These are phyloP conservation scores for Posidonia oceanica DNA, from an alignment of 116 monocot species.

Conservation along the genomic window DNA sequence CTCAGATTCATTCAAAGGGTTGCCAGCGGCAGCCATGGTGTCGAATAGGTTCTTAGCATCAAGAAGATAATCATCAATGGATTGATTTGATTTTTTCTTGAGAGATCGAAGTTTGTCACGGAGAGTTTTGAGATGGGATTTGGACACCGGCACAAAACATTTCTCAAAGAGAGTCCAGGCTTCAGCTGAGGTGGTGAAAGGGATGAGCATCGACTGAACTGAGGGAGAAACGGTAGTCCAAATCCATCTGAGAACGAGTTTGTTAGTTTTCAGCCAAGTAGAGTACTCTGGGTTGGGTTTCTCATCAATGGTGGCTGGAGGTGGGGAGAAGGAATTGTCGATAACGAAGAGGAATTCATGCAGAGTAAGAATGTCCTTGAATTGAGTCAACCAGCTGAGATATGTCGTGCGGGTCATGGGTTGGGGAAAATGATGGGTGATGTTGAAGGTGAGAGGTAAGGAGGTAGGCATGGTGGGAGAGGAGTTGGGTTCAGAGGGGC, in stretches of 20 bases:
- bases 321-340: neutral
- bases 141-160: neutral
- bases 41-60: too few relatives aligned
- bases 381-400: neutral
- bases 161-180: neutral
- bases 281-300: neutral
- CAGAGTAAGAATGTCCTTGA: neutral
- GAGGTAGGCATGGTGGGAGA: neutral
- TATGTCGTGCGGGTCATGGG: neutral
- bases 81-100: too few relatives aligned
- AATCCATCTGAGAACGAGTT: neutral
- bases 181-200: neutral
- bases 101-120: too few relatives aligned
- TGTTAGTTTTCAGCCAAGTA: neutral
- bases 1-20: too few relatives aligned
- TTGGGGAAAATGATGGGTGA: neutral
- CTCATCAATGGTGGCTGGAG: too few relatives aligned
- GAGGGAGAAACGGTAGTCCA: neutral
- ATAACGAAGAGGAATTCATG: neutral
- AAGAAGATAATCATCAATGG: too few relatives aligned
- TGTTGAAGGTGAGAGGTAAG: neutral
- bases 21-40: too few relatives aligned
- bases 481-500: neutral
- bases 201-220: neutral
- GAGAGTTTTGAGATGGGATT: too few relatives aligned